A percentile compares a stretch with the other conserved stretches of the same genome.
Conservation (phyloP, 306 rosid species). For the Cucurbita moschata region DNA sequence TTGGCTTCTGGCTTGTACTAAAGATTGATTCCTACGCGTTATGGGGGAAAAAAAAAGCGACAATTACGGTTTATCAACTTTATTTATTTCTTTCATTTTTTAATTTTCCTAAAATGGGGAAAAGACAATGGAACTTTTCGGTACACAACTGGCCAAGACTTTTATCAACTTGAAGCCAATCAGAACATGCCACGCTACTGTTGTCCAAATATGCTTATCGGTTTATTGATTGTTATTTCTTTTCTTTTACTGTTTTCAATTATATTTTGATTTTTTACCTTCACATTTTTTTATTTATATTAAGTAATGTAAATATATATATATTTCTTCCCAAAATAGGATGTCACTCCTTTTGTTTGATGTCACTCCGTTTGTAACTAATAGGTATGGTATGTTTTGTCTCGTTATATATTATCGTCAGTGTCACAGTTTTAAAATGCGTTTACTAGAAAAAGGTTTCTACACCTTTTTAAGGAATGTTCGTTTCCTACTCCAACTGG, state of each 20-base stretch:
- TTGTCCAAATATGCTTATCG: neutral
- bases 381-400: no score
- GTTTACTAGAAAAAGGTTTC: no score
- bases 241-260: neutral
- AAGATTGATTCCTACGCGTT: neutral
- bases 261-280: neutral
- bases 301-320: neutral
- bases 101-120: neutral
- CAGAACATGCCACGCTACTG: neutral
- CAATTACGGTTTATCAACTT: neutral
- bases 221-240: neutral
- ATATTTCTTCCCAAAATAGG: no score
- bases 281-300: neutral
- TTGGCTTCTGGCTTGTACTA: neutral
- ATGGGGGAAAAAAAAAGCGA: neutral
- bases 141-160: neutral
- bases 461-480: no score
- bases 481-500: no score
- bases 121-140: neutral
- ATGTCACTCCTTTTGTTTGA: no score
- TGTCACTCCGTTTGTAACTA: no score
- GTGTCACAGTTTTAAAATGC: no score
- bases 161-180: neutral
- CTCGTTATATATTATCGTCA: no score
- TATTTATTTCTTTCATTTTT: neutral